Evolutionary conservation across 169 alveolate species (phyloP).

Genomic region (Toxoplasma gondii): DNA sequence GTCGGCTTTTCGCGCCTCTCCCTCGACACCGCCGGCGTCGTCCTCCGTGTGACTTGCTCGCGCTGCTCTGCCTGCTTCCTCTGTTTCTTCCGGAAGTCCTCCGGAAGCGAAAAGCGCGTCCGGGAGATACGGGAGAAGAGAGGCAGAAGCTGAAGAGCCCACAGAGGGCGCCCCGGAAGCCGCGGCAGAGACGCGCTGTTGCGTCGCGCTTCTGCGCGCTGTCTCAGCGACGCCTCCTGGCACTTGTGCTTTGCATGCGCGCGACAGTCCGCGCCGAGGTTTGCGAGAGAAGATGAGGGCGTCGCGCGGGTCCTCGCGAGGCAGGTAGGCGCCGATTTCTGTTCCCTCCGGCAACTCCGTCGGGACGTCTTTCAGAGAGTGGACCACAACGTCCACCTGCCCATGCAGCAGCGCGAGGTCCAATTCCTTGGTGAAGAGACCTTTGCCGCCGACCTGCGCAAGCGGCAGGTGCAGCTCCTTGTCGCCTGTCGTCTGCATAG

Average conservation of each 20-base stretch:
- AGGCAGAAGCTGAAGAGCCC: not conserved
- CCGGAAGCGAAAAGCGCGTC: not conserved
- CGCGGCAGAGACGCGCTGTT: not conserved
- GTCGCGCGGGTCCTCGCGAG: constrained; percentile 65
- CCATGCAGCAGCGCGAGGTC: constrained; percentile 69
- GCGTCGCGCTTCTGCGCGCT: no score
- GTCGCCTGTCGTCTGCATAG: constrained; percentile 63
- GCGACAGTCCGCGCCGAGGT: not conserved
- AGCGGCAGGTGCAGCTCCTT: constrained; percentile 69
- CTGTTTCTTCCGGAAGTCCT: no score
- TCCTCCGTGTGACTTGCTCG: no score
- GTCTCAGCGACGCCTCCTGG: no score
- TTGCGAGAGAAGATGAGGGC: constrained; percentile 21
- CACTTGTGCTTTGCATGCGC: not conserved
- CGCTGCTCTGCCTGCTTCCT: no score
- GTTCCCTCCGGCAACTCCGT: constrained; percentile 28
- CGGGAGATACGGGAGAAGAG: not conserved
- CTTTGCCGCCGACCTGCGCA: constrained; percentile 76
- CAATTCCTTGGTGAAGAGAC: constrained; percentile 74
- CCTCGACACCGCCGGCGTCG: no score
- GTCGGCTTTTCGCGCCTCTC: not conserved
- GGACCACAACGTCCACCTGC: constrained; percentile 71
- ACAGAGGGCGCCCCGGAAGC: not conserved
- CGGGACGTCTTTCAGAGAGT: constrained; percentile 68
- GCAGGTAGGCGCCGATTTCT: constrained; percentile 39